Evolutionary conservation across 352 stramenopile genomes (phyloP).

Genomic region (Globisporangium parvum): DNA sequence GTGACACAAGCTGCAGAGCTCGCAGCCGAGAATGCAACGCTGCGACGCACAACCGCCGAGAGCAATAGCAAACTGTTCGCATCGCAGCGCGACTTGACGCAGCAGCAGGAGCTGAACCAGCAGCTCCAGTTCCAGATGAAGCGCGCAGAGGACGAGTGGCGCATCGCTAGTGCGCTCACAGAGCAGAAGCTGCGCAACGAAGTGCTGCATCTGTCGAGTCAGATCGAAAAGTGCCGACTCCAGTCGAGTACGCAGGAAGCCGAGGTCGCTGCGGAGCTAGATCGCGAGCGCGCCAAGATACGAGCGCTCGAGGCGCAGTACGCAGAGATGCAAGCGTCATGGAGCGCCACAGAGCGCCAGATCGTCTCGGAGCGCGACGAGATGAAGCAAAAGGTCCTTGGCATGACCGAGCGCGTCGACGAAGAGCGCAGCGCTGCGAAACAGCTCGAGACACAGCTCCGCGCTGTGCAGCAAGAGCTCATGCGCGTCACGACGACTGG

Average conservation of each 20-base stretch:
- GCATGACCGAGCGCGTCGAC: slow-evolving; percentile 31
- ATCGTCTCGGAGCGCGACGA: slow-evolving; percentile 35
- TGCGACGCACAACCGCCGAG: slow-evolving; percentile 8
- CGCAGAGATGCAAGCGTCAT: slow-evolving; percentile 24
- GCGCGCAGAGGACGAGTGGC: slow-evolving; percentile 32
- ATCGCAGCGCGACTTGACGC: slow-evolving; percentile 17
- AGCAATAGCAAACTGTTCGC: slow-evolving; percentile 14
- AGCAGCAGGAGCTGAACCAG: slow-evolving; percentile 9
- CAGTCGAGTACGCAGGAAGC: slow-evolving; percentile 25
- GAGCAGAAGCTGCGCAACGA: slow-evolving; percentile 68
- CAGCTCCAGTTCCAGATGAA: slow-evolving; percentile 24
- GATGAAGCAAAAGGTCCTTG: slow-evolving; percentile 49
- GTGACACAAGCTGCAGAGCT: slow-evolving; percentile 14
- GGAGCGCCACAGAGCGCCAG: slow-evolving; percentile 29
- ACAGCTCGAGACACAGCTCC: slow-evolving; percentile 41
- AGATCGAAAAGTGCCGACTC: slow-evolving; percentile 45
- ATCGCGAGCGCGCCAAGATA: slow-evolving; percentile 24
- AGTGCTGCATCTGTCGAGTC: slow-evolving; percentile 49
- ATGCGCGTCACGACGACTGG: slow-evolving; percentile 24
- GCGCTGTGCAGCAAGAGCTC: slow-evolving; percentile 40
- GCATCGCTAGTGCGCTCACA: slow-evolving; percentile 25
- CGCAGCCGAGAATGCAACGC: slow-evolving; percentile 17
- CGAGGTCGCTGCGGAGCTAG: slow-evolving; percentile 24
- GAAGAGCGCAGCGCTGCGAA: slow-evolving; percentile 25
- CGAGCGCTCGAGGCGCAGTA: slow-evolving; percentile 35